Evolutionary conservation across 257 asterid species (phyloP), one percentile per base, ranked within the genome.

Genomic region (Petrea volubilis): DNA sequence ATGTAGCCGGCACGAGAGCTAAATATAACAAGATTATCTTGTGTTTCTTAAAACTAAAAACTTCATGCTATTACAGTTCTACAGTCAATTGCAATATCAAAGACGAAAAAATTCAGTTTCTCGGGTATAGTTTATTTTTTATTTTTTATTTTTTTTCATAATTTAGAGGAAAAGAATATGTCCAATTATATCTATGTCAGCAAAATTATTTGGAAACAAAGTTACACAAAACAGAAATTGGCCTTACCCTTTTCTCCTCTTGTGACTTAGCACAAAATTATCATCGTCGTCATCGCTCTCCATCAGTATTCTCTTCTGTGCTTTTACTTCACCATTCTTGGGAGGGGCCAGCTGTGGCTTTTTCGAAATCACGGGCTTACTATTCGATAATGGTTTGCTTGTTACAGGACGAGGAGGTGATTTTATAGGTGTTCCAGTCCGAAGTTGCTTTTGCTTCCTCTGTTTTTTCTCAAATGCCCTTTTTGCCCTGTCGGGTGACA

Each of bases 401-500:
- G 43, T 21, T 7, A 25, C 33, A 8, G 8, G 62, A 11, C 74
- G 80, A 12, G 80, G 78, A 10, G 83, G 85, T 72, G 88, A 81
- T 75, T 87, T 87, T 10, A 79, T 49, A 12, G 93, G 88, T 21
- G 84, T 81, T 36, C 94, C 94, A 31, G 40, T 41, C 28, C 91
- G 73, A 11, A 68, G 82, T 67, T 85, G 91, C 79, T 85, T 87
- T 71, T 85, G 91, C 78, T 85, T 83, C 83, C 78, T 83, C 71
- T 85, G 91, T 73, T 85, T 85, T 63, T 81, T 86, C 81, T 87
- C 94, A 5, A 79, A 80, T 1, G 85, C 91, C 76, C 67, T 83
- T 72, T 77, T 85, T 61, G 94, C 83, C 68, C 72, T 81, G 40
- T 85, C 94, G 1, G 85, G 89, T 5, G 89, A 79, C 74, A 87